These are phyloP conservation scores for Malassezia pachydermatis DNA, from an alignment of 1,284 basidiomycete species.

Conservation along the genomic window DNA sequence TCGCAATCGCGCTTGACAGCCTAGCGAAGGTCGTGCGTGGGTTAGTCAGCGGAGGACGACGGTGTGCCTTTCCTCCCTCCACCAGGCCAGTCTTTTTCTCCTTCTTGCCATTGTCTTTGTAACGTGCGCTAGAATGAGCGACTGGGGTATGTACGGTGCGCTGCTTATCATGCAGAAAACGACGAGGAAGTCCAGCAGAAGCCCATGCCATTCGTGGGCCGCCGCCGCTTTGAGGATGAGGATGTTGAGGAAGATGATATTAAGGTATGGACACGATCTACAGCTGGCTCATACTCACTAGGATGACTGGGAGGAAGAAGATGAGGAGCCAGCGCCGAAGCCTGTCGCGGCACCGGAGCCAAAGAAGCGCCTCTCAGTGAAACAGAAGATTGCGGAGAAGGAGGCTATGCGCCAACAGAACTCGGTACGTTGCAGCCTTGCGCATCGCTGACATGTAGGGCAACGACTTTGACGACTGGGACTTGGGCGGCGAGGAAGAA, in stretches of 20 bases:
- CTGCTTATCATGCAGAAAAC: slow-evolving; percentile 23
- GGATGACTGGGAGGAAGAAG: slow-evolving; percentile 47
- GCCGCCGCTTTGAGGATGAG: slow-evolving; percentile 41
- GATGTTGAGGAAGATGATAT: slow-evolving; percentile 41
- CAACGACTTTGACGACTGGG: slow-evolving; percentile 9
- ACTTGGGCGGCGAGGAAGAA: slow-evolving; percentile 1
- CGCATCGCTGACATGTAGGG: not conserved
- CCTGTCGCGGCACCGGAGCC: slow-evolving; percentile 22
- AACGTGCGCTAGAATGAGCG: slow-evolving; percentile 32
- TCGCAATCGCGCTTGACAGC: too few species aligned
- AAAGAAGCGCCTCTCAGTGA: slow-evolving; percentile 42
- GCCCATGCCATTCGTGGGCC: slow-evolving; percentile 2
- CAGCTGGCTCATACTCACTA: not conserved
- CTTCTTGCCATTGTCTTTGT: too few species aligned
- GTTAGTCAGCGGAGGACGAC: too few species aligned
- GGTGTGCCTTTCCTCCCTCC: too few species aligned
- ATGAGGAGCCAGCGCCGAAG: slow-evolving; percentile 29
- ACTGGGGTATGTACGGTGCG: slow-evolving; percentile 29
- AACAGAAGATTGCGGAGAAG: slow-evolving; percentile 44
- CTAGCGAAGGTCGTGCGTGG: too few species aligned
- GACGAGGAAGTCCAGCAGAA: slow-evolving; percentile 33
- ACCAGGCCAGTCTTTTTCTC: too few species aligned
- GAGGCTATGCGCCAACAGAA: slow-evolving; percentile 25
- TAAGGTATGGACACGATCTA: slow-evolving; percentile 30
- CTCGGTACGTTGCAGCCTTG: slow-evolving; percentile 3